Conservation (phyloP, 1,139 yeast species). For the Candida sojae region DNA sequence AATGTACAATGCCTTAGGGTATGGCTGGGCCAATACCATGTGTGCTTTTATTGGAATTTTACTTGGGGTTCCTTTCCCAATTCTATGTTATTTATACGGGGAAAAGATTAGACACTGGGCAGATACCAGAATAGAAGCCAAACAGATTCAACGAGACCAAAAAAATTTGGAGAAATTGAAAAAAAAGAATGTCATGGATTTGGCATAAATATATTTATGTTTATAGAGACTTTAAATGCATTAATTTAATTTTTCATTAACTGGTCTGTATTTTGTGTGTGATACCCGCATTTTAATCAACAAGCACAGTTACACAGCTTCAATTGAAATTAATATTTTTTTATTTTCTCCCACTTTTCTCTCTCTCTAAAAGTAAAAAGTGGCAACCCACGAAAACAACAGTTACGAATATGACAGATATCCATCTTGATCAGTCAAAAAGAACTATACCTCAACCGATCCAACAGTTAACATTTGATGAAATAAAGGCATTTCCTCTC, state of each 20-base stretch:
- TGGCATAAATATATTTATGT: slow-evolving; percentile 5
- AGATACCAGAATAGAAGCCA: slow-evolving; percentile 33
- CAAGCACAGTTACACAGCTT: no score
- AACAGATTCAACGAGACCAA: slow-evolving; percentile 35
- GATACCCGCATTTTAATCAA: no score
- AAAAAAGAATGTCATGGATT: slow-evolving; percentile 10
- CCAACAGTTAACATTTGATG: slow-evolving; percentile 7
- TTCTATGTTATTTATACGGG: slow-evolving; percentile 42
- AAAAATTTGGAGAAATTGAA: slow-evolving; percentile 31
- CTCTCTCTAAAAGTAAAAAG: no score
- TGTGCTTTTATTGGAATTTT: slow-evolving; percentile 41
- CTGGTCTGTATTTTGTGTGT: background rate
- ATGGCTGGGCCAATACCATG: slow-evolving; percentile 51
- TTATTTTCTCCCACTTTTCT: no score
- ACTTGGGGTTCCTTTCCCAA: slow-evolving; percentile 47
- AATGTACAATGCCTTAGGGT: slow-evolving; percentile 41
- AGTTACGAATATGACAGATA: background rate
- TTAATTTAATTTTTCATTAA: background rate
- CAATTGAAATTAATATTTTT: no score
- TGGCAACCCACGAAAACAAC: background rate
- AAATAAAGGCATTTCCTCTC: slow-evolving; percentile 28
- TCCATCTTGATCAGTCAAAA: slow-evolving; percentile 2
- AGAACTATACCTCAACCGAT: slow-evolving; percentile 6
- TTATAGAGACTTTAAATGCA: background rate
- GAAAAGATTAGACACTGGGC: slow-evolving; percentile 40